phyloP scores from a whole-genome alignment of 83 land plant species.

The Isoetes engelmannii region DNA sequence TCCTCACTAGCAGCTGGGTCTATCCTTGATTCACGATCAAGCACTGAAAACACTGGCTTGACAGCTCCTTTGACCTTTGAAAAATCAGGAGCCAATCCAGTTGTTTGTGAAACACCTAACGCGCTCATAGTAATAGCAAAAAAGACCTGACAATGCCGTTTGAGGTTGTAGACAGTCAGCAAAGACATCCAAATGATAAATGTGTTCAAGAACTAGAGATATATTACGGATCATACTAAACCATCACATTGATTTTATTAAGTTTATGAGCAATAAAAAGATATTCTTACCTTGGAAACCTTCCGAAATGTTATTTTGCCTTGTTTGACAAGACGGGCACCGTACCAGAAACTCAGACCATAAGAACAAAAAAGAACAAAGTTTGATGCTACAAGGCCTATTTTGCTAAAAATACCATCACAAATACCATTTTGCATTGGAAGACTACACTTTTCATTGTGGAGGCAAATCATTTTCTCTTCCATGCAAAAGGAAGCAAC shows the following conservation, averaged over 20 bases:
- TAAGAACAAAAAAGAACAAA: slow-evolving; percentile 21
- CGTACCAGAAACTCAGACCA: slow-evolving; percentile 32
- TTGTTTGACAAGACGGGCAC: slow-evolving; percentile 27
- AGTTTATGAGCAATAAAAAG: background rate
- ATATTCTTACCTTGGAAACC: slow-evolving; percentile 24
- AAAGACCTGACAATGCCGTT: slow-evolving; percentile 35
- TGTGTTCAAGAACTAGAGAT: too few species aligned
- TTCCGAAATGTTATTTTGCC: slow-evolving; percentile 31
- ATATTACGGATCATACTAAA: too few species aligned
- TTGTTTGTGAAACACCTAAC: slow-evolving; percentile 44
- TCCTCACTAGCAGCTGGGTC: slow-evolving; percentile 31
- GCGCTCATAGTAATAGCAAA: slow-evolving; percentile 50
- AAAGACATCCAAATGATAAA: too few species aligned
- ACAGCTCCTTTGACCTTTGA: slow-evolving; percentile 41
- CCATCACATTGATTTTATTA: background rate
- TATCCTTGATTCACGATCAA: slow-evolving; percentile 48
- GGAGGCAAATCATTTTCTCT: slow-evolving; percentile 26
- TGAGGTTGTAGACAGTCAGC: background rate
- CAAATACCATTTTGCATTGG: slow-evolving; percentile 25
- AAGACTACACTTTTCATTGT: slow-evolving; percentile 27
- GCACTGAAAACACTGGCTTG: slow-evolving; percentile 44
- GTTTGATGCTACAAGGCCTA: slow-evolving; percentile 17
- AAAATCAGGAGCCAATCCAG: slow-evolving; percentile 40
- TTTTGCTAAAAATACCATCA: slow-evolving; percentile 25
- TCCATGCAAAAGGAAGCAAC: slow-evolving; percentile 46